phyloP scores from a whole-genome alignment of 2,329 filamentous ascomycete species.

The Septoria petroselini region DNA sequence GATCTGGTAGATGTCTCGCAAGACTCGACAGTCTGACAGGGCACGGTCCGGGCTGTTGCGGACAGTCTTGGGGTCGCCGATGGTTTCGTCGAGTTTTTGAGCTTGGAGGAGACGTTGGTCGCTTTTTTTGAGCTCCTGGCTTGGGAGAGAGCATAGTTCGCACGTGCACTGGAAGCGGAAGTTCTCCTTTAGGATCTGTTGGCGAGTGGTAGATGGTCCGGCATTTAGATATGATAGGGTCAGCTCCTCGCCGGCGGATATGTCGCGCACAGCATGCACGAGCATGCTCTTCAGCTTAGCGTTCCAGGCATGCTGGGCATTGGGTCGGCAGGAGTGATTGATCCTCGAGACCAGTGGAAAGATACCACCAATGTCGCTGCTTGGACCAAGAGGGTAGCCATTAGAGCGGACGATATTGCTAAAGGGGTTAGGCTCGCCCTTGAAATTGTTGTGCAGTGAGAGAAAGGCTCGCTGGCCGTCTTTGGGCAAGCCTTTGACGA shows the following conservation, averaged over 20 bases:
- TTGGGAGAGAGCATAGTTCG: conserved; percentile 39
- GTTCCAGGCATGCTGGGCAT: conserved; percentile 41
- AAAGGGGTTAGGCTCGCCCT: conserved; percentile 28
- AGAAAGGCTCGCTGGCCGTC: conserved; percentile 34
- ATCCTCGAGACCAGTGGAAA: conserved; percentile 39
- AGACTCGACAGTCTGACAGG: conserved; percentile 21
- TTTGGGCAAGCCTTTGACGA: conserved; percentile 30
- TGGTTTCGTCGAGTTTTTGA: conserved; percentile 27
- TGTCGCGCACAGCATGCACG: conserved; percentile 39
- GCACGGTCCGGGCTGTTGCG: conserved; percentile 22
- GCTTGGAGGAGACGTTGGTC: conserved; percentile 28
- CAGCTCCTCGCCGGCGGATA: conserved; percentile 39
- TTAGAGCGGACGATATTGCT: conserved; percentile 38
- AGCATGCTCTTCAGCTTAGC: conserved; percentile 23
- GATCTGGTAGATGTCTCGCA: conserved; percentile 20
- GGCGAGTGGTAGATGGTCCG: conserved; percentile 23
- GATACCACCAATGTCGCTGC: conserved; percentile 33
- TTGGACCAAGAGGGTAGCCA: conserved; percentile 33
- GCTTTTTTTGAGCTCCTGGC: conserved; percentile 34
- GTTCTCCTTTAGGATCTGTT: conserved; percentile 20
- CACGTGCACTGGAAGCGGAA: conserved; percentile 41
- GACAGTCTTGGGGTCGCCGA: conserved; percentile 28
- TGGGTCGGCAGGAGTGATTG: conserved; percentile 42
- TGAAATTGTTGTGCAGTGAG: conserved; percentile 35
- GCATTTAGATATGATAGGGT: conserved; percentile 38